Percentiles rank a stretch among this genome's conserved stretches.
Conservation (phyloP, 306 rosid species). For the Vigna angularis region DNA sequence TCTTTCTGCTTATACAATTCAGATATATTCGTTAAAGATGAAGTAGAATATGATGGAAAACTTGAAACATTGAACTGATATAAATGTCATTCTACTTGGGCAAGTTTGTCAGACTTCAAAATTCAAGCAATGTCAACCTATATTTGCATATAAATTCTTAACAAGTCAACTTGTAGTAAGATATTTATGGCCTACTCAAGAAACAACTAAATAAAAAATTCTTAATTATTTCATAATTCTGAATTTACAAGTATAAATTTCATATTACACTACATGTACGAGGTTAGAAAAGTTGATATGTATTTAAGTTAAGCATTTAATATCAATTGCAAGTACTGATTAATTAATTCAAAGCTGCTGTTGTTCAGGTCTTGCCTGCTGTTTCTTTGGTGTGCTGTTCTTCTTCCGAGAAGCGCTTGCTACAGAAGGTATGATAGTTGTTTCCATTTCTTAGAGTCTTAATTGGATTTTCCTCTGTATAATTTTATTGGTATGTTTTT, state of each 20-base stretch:
- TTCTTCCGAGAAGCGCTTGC: slow-evolving; percentile 66
- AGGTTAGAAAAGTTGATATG: slow-evolving; percentile 4
- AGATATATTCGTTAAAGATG: background rate
- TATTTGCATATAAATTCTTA: slow-evolving; percentile 17
- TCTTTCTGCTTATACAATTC: slow-evolving; percentile 18
- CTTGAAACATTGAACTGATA: slow-evolving; percentile 6
- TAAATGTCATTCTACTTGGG: slow-evolving; percentile 21
- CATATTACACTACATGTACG: slow-evolving; percentile 14
- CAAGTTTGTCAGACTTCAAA: slow-evolving; percentile 8
- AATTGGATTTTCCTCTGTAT: slow-evolving; percentile 23
- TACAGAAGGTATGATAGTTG: slow-evolving; percentile 58
- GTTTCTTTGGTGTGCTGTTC: slow-evolving; percentile 84
- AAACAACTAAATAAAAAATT: background rate
- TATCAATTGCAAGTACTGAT: slow-evolving; percentile 26
- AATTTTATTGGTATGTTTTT: background rate
- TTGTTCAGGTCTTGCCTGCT: slow-evolving; percentile 80
- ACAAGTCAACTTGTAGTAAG: slow-evolving; percentile 13
- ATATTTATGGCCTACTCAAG: background rate
- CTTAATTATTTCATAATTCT: background rate
- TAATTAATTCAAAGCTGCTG: slow-evolving; percentile 24
- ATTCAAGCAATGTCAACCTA: slow-evolving; percentile 11
- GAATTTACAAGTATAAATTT: slow-evolving; percentile 3
- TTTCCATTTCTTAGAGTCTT: slow-evolving; percentile 29
- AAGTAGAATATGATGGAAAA: background rate
- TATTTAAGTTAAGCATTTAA: background rate